Conservation (phyloP, 768 basidiomycete genomes). For the Psilocybe tampanensis region DNA sequence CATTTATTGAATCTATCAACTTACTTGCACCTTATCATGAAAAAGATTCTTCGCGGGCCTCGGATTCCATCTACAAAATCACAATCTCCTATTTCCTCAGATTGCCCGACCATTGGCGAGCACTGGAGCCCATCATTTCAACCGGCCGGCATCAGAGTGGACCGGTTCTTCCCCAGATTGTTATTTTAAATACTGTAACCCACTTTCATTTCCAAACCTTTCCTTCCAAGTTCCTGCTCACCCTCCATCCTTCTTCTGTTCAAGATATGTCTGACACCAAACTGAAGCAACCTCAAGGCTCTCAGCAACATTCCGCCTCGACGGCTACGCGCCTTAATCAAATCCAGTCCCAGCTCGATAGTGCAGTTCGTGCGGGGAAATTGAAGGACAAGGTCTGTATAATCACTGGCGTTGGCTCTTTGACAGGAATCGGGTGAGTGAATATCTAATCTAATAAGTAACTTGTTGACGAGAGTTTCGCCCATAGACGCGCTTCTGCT, state of each 20-base stretch:
- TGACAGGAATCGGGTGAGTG: slow-evolving; percentile 86
- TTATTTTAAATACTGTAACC: not conserved
- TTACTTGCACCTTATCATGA: too few species aligned
- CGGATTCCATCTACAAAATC: too few species aligned
- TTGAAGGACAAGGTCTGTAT: slow-evolving; percentile 82
- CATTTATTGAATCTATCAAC: too few species aligned
- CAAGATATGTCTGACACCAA: slow-evolving; percentile 29
- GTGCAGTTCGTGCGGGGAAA: slow-evolving; percentile 51
- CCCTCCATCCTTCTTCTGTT: not conserved
- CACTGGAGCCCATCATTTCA: not conserved
- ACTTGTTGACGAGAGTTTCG: slow-evolving; percentile 7
- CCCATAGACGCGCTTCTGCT: slow-evolving; percentile 66
- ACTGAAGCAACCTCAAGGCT: slow-evolving; percentile 27
- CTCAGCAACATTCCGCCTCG: slow-evolving; percentile 58
- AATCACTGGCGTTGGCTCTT: slow-evolving; percentile 85
- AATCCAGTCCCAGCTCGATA: slow-evolving; percentile 68
- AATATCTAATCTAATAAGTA: slow-evolving; percentile 1
- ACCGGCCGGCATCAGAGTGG: not conserved
- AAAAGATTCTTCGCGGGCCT: too few species aligned
- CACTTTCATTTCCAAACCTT: not conserved
- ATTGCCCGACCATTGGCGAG: not conserved
- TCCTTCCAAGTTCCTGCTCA: not conserved
- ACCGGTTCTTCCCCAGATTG: not conserved
- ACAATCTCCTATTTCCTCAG: too few species aligned
- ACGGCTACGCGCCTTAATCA: slow-evolving; percentile 68